These are phyloP conservation scores for Endotrypanum monterogeii DNA, from an alignment of 208 protist genomes.

Conservation along the genomic window DNA sequence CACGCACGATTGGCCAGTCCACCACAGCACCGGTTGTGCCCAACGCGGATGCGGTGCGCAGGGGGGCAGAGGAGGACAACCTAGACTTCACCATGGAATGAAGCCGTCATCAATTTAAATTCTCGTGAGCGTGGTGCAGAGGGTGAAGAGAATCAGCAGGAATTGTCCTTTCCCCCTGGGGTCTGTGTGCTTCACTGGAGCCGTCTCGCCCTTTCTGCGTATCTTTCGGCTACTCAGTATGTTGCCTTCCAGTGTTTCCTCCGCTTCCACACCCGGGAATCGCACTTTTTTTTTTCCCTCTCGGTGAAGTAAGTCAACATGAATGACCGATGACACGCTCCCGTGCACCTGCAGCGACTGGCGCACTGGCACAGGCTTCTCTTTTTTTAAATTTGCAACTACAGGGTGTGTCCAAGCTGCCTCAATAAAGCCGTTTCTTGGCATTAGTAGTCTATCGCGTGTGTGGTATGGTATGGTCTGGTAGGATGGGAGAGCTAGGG, in stretches of 20 bases:
- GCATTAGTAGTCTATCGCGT: background rate
- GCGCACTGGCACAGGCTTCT: background rate
- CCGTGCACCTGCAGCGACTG: background rate
- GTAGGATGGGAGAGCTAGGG: no score
- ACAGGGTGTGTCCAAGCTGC: background rate
- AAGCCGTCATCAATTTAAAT: background rate
- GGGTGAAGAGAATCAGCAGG: background rate
- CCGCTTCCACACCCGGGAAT: no score
- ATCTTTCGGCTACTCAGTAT: background rate
- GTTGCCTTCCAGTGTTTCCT: background rate
- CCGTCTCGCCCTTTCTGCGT: background rate
- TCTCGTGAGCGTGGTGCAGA: background rate
- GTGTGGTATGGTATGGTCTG: background rate
- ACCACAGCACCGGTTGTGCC: conserved; percentile 84
- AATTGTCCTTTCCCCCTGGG: background rate
- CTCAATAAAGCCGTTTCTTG: background rate
- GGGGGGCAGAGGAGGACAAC: conserved; percentile 80
- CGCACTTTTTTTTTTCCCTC: background rate
- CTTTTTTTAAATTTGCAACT: no score
- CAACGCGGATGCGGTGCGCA: conserved; percentile 76
- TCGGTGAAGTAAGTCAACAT: background rate
- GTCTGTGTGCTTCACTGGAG: background rate
- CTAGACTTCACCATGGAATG: conserved; percentile 89
- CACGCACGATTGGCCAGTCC: conserved; percentile 76
- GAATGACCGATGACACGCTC: background rate